Percentiles rank a stretch among this genome's conserved stretches.
phyloP scores from a whole-genome alignment of 768 basidiomycete species.

The Termitomyces sp. region DNA sequence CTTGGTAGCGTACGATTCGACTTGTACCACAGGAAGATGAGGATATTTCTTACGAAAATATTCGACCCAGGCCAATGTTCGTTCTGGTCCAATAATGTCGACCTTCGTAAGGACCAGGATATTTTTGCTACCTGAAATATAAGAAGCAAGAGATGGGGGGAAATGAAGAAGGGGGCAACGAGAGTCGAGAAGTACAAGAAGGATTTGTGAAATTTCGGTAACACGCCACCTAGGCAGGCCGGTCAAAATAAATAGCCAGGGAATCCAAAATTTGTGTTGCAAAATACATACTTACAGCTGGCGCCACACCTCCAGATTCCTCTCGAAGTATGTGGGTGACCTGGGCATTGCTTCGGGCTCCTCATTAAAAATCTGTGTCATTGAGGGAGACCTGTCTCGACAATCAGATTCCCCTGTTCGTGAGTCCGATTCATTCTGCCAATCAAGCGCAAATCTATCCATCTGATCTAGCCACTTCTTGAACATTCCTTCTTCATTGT shows the following conservation, averaged over 20 bases:
- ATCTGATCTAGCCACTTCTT: slow-evolving; percentile 71
- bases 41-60: slow-evolving; percentile 55
- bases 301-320: slow-evolving; percentile 92
- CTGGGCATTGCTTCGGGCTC: slow-evolving; percentile 35
- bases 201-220: slow-evolving; percentile 83
- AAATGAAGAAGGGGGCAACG: slow-evolving; percentile 86
- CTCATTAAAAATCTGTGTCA: slow-evolving; percentile 5
- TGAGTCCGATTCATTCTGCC: slow-evolving; percentile 14
- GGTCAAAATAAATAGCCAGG: slow-evolving; percentile 7
- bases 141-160: slow-evolving; percentile 68
- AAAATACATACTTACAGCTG: slow-evolving; percentile 59
- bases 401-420: slow-evolving; percentile 37
- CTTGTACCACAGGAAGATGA: slow-evolving; percentile 56
- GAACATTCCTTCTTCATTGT: slow-evolving; percentile 84
- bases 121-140: slow-evolving; percentile 49
- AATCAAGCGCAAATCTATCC: slow-evolving; percentile 40
- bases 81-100: slow-evolving; percentile 71
- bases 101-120: slow-evolving; percentile 85
- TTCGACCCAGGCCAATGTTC: slow-evolving; percentile 59
- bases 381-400: slow-evolving; percentile 8
- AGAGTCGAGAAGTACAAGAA: slow-evolving; percentile 84
- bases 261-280: background rate
- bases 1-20: slow-evolving; percentile 70
- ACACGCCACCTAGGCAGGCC: slow-evolving; percentile 78
- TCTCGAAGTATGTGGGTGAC: slow-evolving; percentile 79